Evolutionary conservation across 2,329 filamentous ascomycete genomes (phyloP).

Genomic region (Ilyonectria sp.): DNA sequence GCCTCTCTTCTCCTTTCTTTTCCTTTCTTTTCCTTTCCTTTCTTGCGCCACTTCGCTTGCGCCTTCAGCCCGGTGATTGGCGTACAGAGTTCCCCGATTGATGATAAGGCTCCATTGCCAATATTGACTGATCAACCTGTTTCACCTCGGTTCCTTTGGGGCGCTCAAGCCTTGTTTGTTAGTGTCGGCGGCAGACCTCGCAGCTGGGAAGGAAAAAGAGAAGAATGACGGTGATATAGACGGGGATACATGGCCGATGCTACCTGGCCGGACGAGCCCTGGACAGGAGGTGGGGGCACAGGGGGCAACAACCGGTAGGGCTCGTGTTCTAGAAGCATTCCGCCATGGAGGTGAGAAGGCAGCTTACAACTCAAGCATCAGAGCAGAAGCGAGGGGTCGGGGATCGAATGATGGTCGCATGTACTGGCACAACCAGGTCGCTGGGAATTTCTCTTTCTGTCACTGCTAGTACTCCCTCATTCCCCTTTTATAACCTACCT

Average conservation of each 20-base stretch:
- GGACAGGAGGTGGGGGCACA: slow-evolving; percentile 5
- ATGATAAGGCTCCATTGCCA: background rate
- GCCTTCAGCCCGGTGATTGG: background rate
- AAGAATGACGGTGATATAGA: slow-evolving; percentile 7
- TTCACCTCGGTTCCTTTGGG: slow-evolving; percentile 8
- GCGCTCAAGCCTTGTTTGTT: slow-evolving; percentile 5
- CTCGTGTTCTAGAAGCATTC: slow-evolving; percentile 14
- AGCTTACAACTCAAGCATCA: background rate
- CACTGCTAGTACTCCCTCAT: background rate
- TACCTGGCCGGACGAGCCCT: background rate
- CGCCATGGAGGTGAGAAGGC: background rate
- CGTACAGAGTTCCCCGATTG: background rate
- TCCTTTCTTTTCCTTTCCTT: slow-evolving; percentile 5
- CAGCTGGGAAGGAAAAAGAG: slow-evolving; percentile 25
- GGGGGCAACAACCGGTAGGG: background rate
- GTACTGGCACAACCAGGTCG: background rate
- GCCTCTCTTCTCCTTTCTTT: background rate
- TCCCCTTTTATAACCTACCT: background rate
- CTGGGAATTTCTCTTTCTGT: background rate
- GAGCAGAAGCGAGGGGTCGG: background rate
- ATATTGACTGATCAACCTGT: slow-evolving; percentile 3
- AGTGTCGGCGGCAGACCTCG: slow-evolving; percentile 10
- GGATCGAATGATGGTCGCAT: background rate
- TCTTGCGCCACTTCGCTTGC: background rate
- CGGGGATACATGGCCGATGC: background rate